phyloP scores from a whole-genome alignment of 768 basidiomycete genomes.

The Trichaptum fuscoviolaceum region DNA sequence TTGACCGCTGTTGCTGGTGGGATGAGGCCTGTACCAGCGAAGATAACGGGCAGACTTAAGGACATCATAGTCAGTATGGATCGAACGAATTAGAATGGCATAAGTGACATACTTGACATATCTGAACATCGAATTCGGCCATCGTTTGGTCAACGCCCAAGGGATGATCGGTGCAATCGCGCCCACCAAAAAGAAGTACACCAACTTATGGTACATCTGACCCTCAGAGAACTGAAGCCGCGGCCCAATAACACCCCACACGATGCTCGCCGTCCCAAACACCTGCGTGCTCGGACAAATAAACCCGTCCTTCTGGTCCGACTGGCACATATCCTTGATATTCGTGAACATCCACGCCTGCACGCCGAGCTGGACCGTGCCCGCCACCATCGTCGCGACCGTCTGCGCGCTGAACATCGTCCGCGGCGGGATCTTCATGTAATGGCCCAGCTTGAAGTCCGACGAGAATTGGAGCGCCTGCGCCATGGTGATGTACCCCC shows the following conservation, averaged over 20 bases:
- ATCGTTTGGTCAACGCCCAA: slow-evolving; percentile 18
- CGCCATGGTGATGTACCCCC: slow-evolving; percentile 28
- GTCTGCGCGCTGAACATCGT: slow-evolving; percentile 37
- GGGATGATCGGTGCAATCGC: slow-evolving; percentile 23
- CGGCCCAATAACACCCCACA: slow-evolving; percentile 28
- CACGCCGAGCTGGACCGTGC: slow-evolving; percentile 32
- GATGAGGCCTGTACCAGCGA: slow-evolving; percentile 33
- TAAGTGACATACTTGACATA: slow-evolving; percentile 23
- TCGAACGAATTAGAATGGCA: background rate
- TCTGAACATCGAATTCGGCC: slow-evolving; percentile 16
- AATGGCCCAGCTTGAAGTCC: slow-evolving; percentile 27
- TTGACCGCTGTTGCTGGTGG: slow-evolving; percentile 45
- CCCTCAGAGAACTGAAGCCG: slow-evolving; percentile 17
- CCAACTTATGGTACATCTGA: slow-evolving; percentile 11
- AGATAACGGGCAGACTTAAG: slow-evolving; percentile 29
- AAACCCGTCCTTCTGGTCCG: slow-evolving; percentile 21
- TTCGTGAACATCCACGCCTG: slow-evolving; percentile 47
- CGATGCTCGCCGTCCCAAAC: slow-evolving; percentile 27
- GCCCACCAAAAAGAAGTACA: slow-evolving; percentile 25
- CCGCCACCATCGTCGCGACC: slow-evolving; percentile 30
- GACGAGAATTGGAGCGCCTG: slow-evolving; percentile 32
- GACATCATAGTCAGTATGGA: background rate
- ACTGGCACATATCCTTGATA: slow-evolving; percentile 34
- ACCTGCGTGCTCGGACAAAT: slow-evolving; percentile 23
- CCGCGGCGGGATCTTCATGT: slow-evolving; percentile 28